These are phyloP conservation scores for Orbilia blumenaviensis DNA, from an alignment of 2,329 filamentous ascomycete genomes.

Conservation along the genomic window DNA sequence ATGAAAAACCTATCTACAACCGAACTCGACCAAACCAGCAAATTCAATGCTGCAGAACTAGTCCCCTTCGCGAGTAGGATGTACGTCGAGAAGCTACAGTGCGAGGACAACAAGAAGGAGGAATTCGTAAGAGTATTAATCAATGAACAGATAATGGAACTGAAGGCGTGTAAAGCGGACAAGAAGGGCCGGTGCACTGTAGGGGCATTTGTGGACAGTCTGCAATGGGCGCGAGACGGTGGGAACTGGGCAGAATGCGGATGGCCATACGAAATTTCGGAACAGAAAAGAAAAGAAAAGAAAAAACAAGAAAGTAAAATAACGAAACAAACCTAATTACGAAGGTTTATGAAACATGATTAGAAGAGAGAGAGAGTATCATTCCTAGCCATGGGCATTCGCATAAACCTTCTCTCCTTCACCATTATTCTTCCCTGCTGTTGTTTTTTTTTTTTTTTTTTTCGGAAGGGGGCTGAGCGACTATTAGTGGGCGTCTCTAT, in stretches of 20 bases:
- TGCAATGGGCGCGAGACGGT: conserved; percentile 76
- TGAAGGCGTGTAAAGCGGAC: conserved; percentile 77
- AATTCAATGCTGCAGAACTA: conserved; percentile 79
- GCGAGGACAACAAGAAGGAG: conserved; percentile 65
- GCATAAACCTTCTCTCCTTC: too few species aligned
- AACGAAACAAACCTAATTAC: too few species aligned
- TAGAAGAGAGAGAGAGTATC: too few species aligned
- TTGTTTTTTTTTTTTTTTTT: too few species aligned
- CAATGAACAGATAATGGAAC: conserved; percentile 81
- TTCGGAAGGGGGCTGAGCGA: too few species aligned
- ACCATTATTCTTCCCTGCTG: too few species aligned
- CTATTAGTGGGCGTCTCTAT: too few species aligned
- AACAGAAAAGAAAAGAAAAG: background rate
- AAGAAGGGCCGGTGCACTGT: conserved; percentile 75
- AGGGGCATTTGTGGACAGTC: conserved; percentile 74
- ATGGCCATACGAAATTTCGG: background rate
- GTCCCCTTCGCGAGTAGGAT: conserved; percentile 83
- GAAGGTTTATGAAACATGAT: too few species aligned
- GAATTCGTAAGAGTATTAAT: conserved; percentile 81
- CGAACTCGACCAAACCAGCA: conserved; percentile 64
- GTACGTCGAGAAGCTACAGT: conserved; percentile 88
- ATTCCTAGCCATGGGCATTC: too few species aligned
- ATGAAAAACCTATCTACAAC: conserved; percentile 68
- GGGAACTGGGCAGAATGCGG: conserved; percentile 77
- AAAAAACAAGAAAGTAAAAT: background rate